A percentile compares a stretch with the other conserved stretches of the same genome.
Conservation (phyloP, 352 stramenopile species). For the Globisporangium megalacanthum region DNA sequence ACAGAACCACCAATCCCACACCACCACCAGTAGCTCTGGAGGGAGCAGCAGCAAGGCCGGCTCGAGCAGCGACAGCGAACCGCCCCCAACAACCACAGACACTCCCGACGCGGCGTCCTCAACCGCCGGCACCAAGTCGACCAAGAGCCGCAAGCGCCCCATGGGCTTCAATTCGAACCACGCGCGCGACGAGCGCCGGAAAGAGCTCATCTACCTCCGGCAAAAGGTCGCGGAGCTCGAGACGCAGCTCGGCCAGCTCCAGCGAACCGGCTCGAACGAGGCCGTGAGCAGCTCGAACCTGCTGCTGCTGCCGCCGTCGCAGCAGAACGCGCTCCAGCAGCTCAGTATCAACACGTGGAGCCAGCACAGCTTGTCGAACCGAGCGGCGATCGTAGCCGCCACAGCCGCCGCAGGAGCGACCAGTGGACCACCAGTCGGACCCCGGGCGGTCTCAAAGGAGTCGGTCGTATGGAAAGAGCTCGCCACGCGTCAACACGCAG, state of each 20-base stretch:
- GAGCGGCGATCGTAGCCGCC: constrained; percentile 5
- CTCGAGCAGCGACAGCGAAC: constrained; percentile 6
- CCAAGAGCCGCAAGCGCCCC: constrained; percentile 21
- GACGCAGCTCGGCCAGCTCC: constrained; percentile 18
- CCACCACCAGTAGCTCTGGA: neutral
- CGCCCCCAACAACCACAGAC: constrained; percentile 16
- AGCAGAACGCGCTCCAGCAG: constrained; percentile 7
- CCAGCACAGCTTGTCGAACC: constrained; percentile 12
- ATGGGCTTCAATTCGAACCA: constrained; percentile 20
- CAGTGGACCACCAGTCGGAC: neutral
- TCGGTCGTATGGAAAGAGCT: constrained; percentile 17
- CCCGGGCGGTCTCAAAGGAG: constrained; percentile 10
- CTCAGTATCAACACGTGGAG: constrained; percentile 9
- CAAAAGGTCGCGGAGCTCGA: constrained; percentile 10
- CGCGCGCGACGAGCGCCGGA: constrained; percentile 6
- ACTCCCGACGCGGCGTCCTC: neutral
- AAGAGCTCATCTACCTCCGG: constrained; percentile 11
- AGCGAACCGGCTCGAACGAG: constrained; percentile 9
- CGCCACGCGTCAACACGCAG: constrained; percentile 4
- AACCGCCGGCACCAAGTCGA: constrained; percentile 15
- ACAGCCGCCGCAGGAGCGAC: neutral
- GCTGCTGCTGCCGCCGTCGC: constrained; percentile 1
- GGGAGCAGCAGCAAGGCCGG: neutral
- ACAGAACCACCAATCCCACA: neutral
- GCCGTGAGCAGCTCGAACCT: constrained; percentile 2